phyloP scores from a whole-genome alignment of 2,329 filamentous ascomycete species.

The Pseudogymnoascus verrucosus region DNA sequence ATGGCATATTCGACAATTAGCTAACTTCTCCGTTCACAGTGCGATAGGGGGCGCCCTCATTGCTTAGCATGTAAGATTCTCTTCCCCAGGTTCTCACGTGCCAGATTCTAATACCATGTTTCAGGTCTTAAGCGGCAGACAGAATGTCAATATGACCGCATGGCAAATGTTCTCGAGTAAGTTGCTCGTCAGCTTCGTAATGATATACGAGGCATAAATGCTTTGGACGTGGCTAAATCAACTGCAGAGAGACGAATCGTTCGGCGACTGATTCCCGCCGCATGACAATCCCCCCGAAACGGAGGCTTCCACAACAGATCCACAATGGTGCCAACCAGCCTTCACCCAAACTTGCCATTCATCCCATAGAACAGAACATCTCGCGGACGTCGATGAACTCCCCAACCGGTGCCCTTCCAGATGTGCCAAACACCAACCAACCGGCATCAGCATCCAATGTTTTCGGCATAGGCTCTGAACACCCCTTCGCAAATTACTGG shows the following conservation, averaged over 20 bases:
- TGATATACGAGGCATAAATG: neutral
- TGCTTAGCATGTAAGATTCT: slow-evolving; percentile 53
- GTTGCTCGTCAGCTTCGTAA: slow-evolving; percentile 25
- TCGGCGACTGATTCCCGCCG: slow-evolving; percentile 44
- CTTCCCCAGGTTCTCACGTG: slow-evolving; percentile 11
- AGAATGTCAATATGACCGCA: slow-evolving; percentile 65
- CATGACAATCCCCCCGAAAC: slow-evolving; percentile 52
- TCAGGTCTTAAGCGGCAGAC: slow-evolving; percentile 69
- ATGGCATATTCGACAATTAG: neutral
- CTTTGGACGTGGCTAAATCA: neutral
- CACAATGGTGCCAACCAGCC: slow-evolving; percentile 15
- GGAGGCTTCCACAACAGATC: slow-evolving; percentile 27
- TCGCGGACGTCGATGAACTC: slow-evolving; percentile 28
- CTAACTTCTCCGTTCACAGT: slow-evolving; percentile 39
- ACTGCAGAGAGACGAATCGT: slow-evolving; percentile 47
- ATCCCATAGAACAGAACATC: slow-evolving; percentile 34
- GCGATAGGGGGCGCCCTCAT: slow-evolving; percentile 64
- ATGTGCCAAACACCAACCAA: slow-evolving; percentile 63
- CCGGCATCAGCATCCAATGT: slow-evolving; percentile 67
- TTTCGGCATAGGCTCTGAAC: slow-evolving; percentile 71
- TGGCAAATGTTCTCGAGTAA: slow-evolving; percentile 70
- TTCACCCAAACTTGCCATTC: slow-evolving; percentile 49
- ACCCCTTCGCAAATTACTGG: slow-evolving; percentile 80
- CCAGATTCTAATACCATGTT: slow-evolving; percentile 17
- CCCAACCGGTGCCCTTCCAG: slow-evolving; percentile 55